Base-by-base conservation (phyloP, 306 rosid species). In the Cucurbita ficifolia region DNA sequence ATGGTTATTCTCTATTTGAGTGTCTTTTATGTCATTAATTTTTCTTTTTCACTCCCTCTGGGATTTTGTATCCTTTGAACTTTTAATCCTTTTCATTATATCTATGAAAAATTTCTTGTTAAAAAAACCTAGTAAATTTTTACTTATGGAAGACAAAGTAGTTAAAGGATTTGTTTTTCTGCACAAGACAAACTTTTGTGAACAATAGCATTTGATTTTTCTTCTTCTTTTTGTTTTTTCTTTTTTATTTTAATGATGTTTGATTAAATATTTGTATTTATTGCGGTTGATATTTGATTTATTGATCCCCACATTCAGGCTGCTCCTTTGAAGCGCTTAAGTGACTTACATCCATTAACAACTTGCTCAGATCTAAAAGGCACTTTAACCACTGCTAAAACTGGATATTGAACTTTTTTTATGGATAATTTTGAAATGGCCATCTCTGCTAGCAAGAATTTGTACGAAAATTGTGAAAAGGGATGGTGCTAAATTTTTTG, bases 281-380 rank as follows among this genome's bases (percentile, higher is more conserved):
- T 39, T 62, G 48, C 6, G 18, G n/a, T 68, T 7, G 56, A 48
- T 68, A 68, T 43, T 12, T 43, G 40, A 21, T 13, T 68, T 70
- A 70, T 17, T 49, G 74, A 24, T 29, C 74, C 43, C 14, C 74
- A 46, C 43, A 48, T 70, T 70, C 16, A 7, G 22, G 19, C 58
- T 16, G 39, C 22, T 68, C 17, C 43, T 69, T 24, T 70, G 19
- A 62, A 62, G 58, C 22, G 19, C 9, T 4, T 4, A 22, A 49
- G 43, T 16, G 58, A 42, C 58, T 35, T 16, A 49, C 43, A 29
- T 67, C 6, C 6, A 70, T 33, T 70, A 49, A 70, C 13, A 69
- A 69, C 22, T 24, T 70, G 74, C 74, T 70, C 40, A 46, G 45
- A 70, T 70, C 58, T 70, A 29, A 58, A 70, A 48, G 57, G 13